phyloP scores from a whole-genome alignment of 139 green algal genomes.

The Zygnema circumcarinatum region DNA sequence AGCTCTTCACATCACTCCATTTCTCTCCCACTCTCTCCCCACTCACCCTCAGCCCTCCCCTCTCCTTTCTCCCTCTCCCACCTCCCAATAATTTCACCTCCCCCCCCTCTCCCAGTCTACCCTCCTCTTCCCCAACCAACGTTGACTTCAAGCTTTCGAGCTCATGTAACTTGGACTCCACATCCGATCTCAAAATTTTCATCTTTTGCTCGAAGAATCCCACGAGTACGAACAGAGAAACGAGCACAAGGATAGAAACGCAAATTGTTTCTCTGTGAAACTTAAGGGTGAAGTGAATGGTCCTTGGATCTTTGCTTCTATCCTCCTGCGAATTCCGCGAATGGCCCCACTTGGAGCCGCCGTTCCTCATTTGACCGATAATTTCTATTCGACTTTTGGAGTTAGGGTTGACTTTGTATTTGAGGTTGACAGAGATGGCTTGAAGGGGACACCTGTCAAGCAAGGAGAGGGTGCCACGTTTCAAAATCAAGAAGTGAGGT shows the following conservation, averaged over 20 bases:
- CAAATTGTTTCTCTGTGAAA: too few species aligned
- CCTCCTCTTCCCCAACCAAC: too few species aligned
- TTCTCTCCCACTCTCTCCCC: too few species aligned
- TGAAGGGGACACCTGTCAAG: background rate
- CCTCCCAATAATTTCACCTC: background rate
- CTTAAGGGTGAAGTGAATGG: too few species aligned
- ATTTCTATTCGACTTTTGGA: background rate
- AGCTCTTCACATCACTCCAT: too few species aligned
- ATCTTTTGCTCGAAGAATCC: background rate
- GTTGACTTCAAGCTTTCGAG: too few species aligned
- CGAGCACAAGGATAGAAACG: background rate
- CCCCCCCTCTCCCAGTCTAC: too few species aligned
- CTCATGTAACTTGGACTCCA: background rate
- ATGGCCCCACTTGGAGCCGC: too few species aligned
- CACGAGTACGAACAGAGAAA: background rate
- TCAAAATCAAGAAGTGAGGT: background rate
- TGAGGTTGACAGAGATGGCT: background rate
- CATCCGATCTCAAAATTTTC: background rate
- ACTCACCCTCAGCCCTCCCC: too few species aligned
- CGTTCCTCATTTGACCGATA: background rate
- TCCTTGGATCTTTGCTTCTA: too few species aligned
- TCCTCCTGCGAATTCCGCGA: too few species aligned
- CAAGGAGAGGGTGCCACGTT: background rate
- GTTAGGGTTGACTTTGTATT: background rate
- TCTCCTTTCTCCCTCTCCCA: background rate